Evolutionary conservation across 495 filamentous ascomycete genomes (phyloP).

Genomic region (Lichenothelia convexa): DNA sequence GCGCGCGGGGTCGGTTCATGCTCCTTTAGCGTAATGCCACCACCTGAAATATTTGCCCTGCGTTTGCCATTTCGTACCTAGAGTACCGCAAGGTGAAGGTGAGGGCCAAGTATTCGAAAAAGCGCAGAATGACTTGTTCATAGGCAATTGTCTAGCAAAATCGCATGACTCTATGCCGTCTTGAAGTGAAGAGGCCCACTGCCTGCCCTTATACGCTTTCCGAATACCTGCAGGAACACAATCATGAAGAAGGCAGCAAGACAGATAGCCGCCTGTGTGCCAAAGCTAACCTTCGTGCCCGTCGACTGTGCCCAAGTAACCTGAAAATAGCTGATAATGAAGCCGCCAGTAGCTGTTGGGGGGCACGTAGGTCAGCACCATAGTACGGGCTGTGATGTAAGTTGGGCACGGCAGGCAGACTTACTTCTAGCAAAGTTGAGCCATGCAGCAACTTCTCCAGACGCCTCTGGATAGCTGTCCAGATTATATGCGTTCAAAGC

Average conservation of each 20-base stretch:
- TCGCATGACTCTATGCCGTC: constrained; percentile 7
- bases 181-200: constrained; percentile 8
- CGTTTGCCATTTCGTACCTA: no score
- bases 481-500: constrained; percentile 41
- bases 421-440: constrained; percentile 30
- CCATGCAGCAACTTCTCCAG: constrained; percentile 37
- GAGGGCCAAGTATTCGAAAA: no score
- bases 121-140: no score
- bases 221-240: constrained; percentile 25
- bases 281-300: constrained; percentile 26
- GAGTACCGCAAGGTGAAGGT: no score
- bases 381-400: no score
- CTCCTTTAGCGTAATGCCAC: no score
- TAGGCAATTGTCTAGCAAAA: no score
- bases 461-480: constrained; percentile 38
- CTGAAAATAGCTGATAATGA: constrained; percentile 35
- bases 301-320: constrained; percentile 21
- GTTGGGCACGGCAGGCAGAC: constrained; percentile 19
- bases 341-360: constrained; percentile 20
- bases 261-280: constrained; percentile 31
- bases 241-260: constrained; percentile 25
- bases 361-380: no score
- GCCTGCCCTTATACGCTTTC: constrained; percentile 23
- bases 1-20: no score
- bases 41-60: no score